Percentiles rank a stretch among this genome's conserved stretches.
Conservation (phyloP, 1,139 yeast genomes). For the Lodderomyces margitis region DNA sequence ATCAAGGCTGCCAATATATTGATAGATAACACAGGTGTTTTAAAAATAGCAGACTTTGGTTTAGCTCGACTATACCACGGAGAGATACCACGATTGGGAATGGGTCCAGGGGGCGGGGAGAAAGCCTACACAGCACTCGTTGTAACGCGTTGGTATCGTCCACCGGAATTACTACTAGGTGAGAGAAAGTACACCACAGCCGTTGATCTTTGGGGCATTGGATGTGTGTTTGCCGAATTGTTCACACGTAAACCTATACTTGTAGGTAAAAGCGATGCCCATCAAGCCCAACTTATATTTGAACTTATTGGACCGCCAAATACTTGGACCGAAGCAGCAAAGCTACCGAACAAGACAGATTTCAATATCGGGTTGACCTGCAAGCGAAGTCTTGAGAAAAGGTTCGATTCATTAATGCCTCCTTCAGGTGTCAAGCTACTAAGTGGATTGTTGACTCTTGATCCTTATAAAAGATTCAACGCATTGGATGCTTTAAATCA, state of each 20-base stretch:
- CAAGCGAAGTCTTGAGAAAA: constrained; percentile 51
- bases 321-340: constrained; percentile 63
- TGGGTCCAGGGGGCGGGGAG: constrained; percentile 72
- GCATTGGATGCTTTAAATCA: constrained; percentile 78
- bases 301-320: constrained; percentile 77
- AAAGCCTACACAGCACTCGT: constrained; percentile 84
- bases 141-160: constrained; percentile 96
- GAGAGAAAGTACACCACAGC: constrained; percentile 88
- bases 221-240: constrained; percentile 93
- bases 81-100: constrained; percentile 52
- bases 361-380: constrained; percentile 45
- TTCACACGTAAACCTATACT: constrained; percentile 79
- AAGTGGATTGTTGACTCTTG: constrained; percentile 53
- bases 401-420: constrained; percentile 35
- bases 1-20: constrained; percentile 92
- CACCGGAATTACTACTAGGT: constrained; percentile 88
- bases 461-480: constrained; percentile 72
- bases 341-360: constrained; percentile 59
- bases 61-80: constrained; percentile 83
- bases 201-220: constrained; percentile 95
- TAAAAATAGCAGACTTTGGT: constrained; percentile 92
- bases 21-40: constrained; percentile 69
- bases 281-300: constrained; percentile 83
- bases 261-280: constrained; percentile 84
- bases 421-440: constrained; percentile 44